Percentiles rank a stretch among this genome's conserved stretches.
Evolutionary conservation across 2,329 filamentous ascomycete species (phyloP).

Genomic region (Cordyceps sp.): DNA sequence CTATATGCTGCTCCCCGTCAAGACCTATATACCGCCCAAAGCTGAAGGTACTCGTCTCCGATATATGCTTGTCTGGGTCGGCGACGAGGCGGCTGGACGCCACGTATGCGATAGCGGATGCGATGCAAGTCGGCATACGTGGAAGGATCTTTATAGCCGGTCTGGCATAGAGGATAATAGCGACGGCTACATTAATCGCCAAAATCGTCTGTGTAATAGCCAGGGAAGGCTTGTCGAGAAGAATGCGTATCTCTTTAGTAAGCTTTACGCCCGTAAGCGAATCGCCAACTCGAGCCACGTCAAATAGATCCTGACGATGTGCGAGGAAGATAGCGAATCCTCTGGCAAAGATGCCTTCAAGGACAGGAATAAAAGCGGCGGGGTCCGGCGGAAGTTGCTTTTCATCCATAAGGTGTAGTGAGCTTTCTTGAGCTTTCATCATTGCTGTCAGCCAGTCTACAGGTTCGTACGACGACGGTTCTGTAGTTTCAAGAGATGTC

Average conservation of each 20-base stretch:
- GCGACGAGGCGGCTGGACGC: background rate
- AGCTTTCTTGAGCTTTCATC: background rate
- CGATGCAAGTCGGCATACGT: conserved; percentile 18
- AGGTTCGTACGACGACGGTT: no score
- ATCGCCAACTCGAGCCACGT: background rate
- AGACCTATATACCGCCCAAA: conserved; percentile 32
- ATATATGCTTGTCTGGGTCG: background rate
- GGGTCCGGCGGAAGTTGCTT: background rate
- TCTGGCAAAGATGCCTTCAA: conserved; percentile 28
- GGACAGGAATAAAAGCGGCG: conserved; percentile 11
- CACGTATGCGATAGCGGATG: background rate
- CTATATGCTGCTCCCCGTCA: conserved; percentile 29
- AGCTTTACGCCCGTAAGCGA: conserved; percentile 5
- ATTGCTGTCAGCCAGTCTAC: background rate
- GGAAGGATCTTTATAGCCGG: conserved; percentile 26
- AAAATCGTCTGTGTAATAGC: conserved; percentile 26
- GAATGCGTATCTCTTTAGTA: background rate
- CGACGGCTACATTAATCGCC: conserved; percentile 22
- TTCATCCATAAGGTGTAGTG: background rate
- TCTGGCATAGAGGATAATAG: conserved; percentile 22
- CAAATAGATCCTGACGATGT: background rate
- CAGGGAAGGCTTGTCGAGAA: conserved; percentile 11
- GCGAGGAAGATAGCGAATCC: conserved; percentile 9
- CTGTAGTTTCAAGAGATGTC: no score
- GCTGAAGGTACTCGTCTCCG: conserved; percentile 16